Conservation (phyloP, 768 basidiomycete species). For the Russula sp. region DNA sequence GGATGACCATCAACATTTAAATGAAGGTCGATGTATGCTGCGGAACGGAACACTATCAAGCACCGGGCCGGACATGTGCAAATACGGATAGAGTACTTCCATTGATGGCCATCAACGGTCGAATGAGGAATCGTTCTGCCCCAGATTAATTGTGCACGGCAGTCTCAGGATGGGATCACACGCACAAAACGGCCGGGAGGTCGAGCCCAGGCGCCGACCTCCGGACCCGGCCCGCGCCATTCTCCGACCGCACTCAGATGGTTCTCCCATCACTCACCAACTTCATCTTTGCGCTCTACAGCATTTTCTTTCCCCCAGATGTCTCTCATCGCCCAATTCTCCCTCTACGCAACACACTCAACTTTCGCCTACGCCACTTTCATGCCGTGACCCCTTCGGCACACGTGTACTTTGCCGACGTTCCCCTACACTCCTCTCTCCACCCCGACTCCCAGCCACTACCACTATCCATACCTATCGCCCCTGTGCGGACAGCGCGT, state of each 20-base stretch:
- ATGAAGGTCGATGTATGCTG: neutral
- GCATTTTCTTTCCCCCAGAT: slow-evolving; percentile 7
- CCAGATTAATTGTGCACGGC: no score
- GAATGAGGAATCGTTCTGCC: no score
- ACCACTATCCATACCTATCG: slow-evolving; percentile 46
- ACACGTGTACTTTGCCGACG: slow-evolving; percentile 56
- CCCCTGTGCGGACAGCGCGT: slow-evolving; percentile 42
- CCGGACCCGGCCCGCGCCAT: no score
- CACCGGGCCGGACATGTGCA: neutral
- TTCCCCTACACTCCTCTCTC: slow-evolving; percentile 32
- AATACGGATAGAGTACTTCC: neutral
- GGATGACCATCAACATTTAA: neutral
- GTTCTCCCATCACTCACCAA: slow-evolving; percentile 1
- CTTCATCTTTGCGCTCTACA: slow-evolving; percentile 6
- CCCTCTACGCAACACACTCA: slow-evolving; percentile 7
- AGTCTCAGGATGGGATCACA: no score
- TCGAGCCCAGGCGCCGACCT: no score
- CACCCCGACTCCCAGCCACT: slow-evolving; percentile 19
- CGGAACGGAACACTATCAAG: neutral
- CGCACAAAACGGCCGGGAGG: no score
- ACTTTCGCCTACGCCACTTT: slow-evolving; percentile 60
- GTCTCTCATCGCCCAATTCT: neutral
- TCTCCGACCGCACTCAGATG: no score
- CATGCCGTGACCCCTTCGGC: slow-evolving; percentile 49
- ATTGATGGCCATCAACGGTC: no score